These are phyloP conservation scores for Cornus suecica DNA, from an alignment of 148 eudicot species.

Conservation along the genomic window DNA sequence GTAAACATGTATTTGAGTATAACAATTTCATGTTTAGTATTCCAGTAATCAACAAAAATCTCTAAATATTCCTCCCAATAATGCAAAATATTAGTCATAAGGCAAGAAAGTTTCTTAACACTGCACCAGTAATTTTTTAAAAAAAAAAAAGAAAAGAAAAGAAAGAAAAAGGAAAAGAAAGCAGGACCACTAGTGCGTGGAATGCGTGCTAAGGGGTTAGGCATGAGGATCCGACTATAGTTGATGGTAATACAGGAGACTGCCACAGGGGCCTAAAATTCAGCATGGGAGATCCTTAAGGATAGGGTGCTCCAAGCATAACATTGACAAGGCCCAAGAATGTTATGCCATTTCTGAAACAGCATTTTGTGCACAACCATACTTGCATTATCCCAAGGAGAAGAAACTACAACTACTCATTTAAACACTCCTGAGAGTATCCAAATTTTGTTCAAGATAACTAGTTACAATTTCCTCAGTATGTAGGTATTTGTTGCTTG, in stretches of 20 bases:
- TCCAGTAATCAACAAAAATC: neutral
- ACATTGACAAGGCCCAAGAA: too few relatives aligned
- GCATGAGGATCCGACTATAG: neutral
- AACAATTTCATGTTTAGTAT: neutral
- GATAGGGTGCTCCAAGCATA: too few relatives aligned
- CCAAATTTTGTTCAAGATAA: too few relatives aligned
- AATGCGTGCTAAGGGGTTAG: neutral
- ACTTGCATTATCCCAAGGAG: neutral
- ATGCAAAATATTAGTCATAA: neutral
- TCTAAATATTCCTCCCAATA: too few relatives aligned
- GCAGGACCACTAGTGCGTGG: too few relatives aligned
- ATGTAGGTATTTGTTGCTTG: neutral
- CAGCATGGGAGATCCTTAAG: neutral
- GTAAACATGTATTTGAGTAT: neutral
- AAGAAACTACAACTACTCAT: neutral
- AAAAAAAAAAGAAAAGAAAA: too few relatives aligned
- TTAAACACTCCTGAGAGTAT: neutral
- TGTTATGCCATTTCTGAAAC: too few relatives aligned
- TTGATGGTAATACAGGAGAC: neutral
- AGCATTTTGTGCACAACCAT: neutral
- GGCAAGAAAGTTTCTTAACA: neutral
- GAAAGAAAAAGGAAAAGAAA: too few relatives aligned
- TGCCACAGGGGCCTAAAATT: neutral
- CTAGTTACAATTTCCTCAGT: too few relatives aligned
- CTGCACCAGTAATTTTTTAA: neutral